Evolutionary conservation across 2,329 filamentous ascomycete species (phyloP), one percentile per base, ranked within the genome.

Genomic region (Ascochyta pisi): DNA sequence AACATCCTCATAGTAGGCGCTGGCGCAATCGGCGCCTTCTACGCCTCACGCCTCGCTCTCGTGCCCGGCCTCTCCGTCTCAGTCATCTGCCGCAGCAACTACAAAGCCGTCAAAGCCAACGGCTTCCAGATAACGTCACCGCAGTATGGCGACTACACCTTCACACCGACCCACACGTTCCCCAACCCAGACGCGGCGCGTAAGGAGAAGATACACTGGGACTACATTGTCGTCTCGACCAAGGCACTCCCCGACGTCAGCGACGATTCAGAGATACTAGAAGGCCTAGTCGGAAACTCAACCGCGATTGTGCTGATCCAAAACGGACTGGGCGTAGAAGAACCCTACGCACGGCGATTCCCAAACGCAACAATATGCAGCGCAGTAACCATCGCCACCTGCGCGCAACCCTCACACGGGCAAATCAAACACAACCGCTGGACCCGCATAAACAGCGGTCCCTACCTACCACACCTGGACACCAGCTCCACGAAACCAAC

Each of bases 51-150:
- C 22, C 80, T 90, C 15, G 86, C 89, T 63, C 79, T 84, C 63
- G 84, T 84, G 9, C 63, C 68, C 2, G 81, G 83, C 51, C 78
- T 87, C 37, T 78, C 83, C 54, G 85, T 89, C 45, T 91, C 89
- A 5, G 84, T 90, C 40, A 86, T 90, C 50, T 90, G 89, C 61
- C 84, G 89, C 44, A 91, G 89, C 37, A 92, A 92, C 77, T 91
- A 89, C 79, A 74, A 79, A 23, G 84, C 83, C 31, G 86, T 92
- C 41, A 80, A 82, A 49, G 73, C 78, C 9, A 76, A 81, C 23
- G 89, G 89, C 42, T 88, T 92, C 68, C 76, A 78, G 27, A 77
- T 92, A 33, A 81, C 84, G 46, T 91, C 88, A 4, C 85, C 83
- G 45, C 82, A 84, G 47, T 91, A 89, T 70, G 88, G 88, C 39